A percentile compares a stretch with the other conserved stretches of the same genome.
phyloP scores from a whole-genome alignment of 371 early-diverging fungal genomes.

The Mucor racemosus region DNA sequence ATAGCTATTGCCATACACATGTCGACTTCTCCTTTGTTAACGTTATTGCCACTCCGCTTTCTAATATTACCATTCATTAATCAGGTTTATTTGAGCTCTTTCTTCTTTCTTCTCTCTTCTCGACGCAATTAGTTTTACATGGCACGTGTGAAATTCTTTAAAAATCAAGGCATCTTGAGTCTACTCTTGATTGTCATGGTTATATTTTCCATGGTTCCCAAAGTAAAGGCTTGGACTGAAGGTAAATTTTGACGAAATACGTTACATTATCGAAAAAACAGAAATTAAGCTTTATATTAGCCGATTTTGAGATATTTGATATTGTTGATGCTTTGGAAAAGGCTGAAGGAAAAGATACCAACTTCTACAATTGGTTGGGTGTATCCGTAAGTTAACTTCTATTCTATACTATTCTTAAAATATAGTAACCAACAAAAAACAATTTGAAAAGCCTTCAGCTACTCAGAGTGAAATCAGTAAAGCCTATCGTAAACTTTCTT shows the following conservation, averaged over 20 bases:
- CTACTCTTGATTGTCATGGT: slow-evolving; percentile 25
- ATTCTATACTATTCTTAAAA: background rate
- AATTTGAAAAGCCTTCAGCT: slow-evolving; percentile 57
- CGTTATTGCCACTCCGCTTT: background rate
- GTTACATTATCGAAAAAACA: background rate
- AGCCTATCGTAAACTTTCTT: slow-evolving; percentile 90
- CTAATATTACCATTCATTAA: background rate
- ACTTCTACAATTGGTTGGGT: slow-evolving; percentile 64
- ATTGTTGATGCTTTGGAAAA: slow-evolving; percentile 78
- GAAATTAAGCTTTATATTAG: slow-evolving; percentile 17
- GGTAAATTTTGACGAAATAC: slow-evolving; percentile 14
- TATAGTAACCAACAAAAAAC: background rate
- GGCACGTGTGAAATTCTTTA: slow-evolving; percentile 22
- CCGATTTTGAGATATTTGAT: slow-evolving; percentile 86
- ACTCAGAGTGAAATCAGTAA: slow-evolving; percentile 76
- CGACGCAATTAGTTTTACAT: slow-evolving; percentile 8
- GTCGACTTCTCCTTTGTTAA: background rate
- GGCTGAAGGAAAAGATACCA: slow-evolving; percentile 65
- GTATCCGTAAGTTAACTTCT: slow-evolving; percentile 42
- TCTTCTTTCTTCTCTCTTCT: background rate
- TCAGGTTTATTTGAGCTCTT: background rate
- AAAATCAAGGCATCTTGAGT: slow-evolving; percentile 20
- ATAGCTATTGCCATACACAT: background rate
- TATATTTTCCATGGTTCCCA: slow-evolving; percentile 27
- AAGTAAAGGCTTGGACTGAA: slow-evolving; percentile 41